Evolutionary conservation across 495 filamentous ascomycete species (phyloP).

Genomic region (Tuber melanosporum): DNA sequence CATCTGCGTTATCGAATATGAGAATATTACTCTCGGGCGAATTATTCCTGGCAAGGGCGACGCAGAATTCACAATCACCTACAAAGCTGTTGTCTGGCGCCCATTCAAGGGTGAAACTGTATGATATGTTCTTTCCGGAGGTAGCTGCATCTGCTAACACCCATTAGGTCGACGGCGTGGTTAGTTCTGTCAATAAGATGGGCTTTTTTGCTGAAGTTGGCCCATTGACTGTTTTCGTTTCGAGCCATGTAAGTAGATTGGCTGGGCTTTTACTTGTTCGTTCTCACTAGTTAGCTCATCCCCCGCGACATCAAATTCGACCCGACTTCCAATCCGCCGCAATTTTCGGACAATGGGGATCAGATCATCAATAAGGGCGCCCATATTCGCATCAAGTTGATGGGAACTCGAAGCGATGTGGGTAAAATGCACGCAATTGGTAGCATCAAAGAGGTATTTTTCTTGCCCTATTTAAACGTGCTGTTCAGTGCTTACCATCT

Average conservation of each 20-base stretch:
- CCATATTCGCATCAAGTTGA: slow-evolving; percentile 85
- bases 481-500: slow-evolving; percentile 16
- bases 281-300: slow-evolving; percentile 61
- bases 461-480: slow-evolving; percentile 5
- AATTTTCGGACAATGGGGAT: slow-evolving; percentile 80
- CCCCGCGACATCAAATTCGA: slow-evolving; percentile 89
- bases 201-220: slow-evolving; percentile 91
- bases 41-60: slow-evolving; percentile 83
- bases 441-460: slow-evolving; percentile 76
- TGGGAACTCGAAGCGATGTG: slow-evolving; percentile 85
- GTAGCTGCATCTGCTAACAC: background rate
- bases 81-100: slow-evolving; percentile 92
- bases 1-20: slow-evolving; percentile 90
- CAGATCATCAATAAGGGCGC: slow-evolving; percentile 90
- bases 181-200: slow-evolving; percentile 78
- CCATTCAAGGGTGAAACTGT: slow-evolving; percentile 96
- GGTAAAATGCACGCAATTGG: slow-evolving; percentile 93
- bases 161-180: slow-evolving; percentile 78
- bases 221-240: slow-evolving; percentile 82
- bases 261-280: slow-evolving; percentile 19
- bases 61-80: slow-evolving; percentile 90
- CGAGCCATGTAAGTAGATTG: slow-evolving; percentile 60
- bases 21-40: slow-evolving; percentile 82
- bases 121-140: slow-evolving; percentile 43
- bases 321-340: slow-evolving; percentile 75